A percentile compares a stretch with the other conserved stretches of the same genome.
These are phyloP conservation scores for Quercus phellos DNA, from an alignment of 331 rosid species.

Conservation along the genomic window DNA sequence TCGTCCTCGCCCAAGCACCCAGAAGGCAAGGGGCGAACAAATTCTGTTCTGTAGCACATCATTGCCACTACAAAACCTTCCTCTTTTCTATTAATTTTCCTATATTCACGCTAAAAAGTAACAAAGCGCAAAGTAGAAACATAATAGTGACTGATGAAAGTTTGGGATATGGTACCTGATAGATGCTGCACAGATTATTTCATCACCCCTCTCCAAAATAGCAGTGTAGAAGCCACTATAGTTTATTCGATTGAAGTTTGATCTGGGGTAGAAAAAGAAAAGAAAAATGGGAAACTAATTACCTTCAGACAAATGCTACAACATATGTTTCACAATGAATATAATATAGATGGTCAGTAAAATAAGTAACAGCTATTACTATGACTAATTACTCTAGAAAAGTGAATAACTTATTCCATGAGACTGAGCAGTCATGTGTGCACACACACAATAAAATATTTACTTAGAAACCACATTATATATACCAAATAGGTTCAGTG, in stretches of 20 bases:
- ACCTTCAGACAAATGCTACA: neutral
- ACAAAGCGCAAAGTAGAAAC: neutral
- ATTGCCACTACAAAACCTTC: too few relatives aligned
- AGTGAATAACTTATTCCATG: neutral
- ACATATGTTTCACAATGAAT: neutral
- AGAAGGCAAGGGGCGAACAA: too few relatives aligned
- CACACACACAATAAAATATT: neutral
- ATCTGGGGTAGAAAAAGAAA: constrained; percentile 40
- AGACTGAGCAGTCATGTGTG: neutral
- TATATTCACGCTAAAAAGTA: too few relatives aligned
- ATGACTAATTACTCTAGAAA: neutral
- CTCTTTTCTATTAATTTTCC: too few relatives aligned
- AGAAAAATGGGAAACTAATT: neutral
- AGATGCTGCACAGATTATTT: constrained; percentile 87
- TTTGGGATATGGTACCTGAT: constrained; percentile 53
- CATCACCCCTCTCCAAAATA: constrained; percentile 94
- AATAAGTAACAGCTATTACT: neutral
- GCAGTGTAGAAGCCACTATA: constrained; percentile 88
- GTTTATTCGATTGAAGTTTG: constrained; percentile 85
- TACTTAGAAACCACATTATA: neutral
- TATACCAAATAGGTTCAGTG: neutral
- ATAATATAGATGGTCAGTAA: neutral
- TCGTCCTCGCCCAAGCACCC: too few relatives aligned
- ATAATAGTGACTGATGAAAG: neutral
- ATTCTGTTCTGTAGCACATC: too few relatives aligned